Conservation (phyloP, 371 early-diverging fungal genomes). For the Rhizopus stolonifer region DNA sequence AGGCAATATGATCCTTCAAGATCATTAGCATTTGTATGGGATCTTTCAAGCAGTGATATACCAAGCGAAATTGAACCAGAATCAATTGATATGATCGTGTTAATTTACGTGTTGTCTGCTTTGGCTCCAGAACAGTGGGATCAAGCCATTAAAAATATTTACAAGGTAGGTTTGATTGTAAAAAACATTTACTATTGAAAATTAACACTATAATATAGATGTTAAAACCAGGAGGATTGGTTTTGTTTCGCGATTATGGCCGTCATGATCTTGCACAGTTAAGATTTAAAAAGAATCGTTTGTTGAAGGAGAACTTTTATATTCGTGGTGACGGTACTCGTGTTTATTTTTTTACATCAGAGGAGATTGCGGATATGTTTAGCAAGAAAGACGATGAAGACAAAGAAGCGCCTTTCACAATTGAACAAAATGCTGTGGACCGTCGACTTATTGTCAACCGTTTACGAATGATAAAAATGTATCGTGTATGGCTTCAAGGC, state of each 20-base stretch:
- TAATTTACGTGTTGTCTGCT: slow-evolving; percentile 84
- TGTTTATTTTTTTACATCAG: slow-evolving; percentile 67
- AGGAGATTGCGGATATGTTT: slow-evolving; percentile 57
- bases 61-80: slow-evolving; percentile 60
- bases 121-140: slow-evolving; percentile 80
- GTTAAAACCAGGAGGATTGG: slow-evolving; percentile 72
- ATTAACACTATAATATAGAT: slow-evolving; percentile 28
- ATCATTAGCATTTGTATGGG: slow-evolving; percentile 82
- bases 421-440: slow-evolving; percentile 91
- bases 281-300: slow-evolving; percentile 66
- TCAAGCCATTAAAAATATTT: slow-evolving; percentile 66
- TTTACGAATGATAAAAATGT: slow-evolving; percentile 93
- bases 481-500: slow-evolving; percentile 96
- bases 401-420: slow-evolving; percentile 40
- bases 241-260: slow-evolving; percentile 90
- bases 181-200: background rate
- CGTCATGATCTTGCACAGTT: slow-evolving; percentile 86
- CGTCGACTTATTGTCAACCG: slow-evolving; percentile 95
- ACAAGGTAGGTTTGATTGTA: slow-evolving; percentile 34
- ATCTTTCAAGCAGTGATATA: slow-evolving; percentile 66
- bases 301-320: slow-evolving; percentile 74
- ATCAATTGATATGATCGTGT: slow-evolving; percentile 74
- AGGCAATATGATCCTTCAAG: slow-evolving; percentile 57
- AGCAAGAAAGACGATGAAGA: slow-evolving; percentile 3
- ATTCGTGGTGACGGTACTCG: slow-evolving; percentile 85